Evolutionary conservation across 805 yeast genomes (phyloP).

Genomic region (Kazachstania kunashirensis): DNA sequence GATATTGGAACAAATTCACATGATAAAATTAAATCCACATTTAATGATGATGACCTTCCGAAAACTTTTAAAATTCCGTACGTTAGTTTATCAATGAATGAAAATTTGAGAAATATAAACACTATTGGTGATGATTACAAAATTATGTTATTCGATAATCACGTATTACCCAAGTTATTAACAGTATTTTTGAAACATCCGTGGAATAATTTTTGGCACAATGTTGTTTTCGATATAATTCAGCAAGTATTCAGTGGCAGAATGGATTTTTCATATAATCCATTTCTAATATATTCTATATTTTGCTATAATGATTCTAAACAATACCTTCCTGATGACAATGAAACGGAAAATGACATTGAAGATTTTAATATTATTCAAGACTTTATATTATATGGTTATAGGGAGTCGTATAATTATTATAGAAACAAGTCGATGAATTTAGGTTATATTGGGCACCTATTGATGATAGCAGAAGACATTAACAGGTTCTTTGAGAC

Average conservation of each 20-base stretch:
- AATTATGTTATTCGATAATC: constrained; percentile 67
- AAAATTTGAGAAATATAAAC: constrained; percentile 42
- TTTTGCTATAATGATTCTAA: constrained; percentile 18
- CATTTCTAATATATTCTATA: constrained; percentile 44
- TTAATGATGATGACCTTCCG: too few species aligned
- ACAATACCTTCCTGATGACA: constrained; percentile 10
- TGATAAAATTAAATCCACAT: too few species aligned
- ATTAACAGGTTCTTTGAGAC: constrained; percentile 70
- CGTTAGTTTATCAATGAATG: constrained; percentile 27
- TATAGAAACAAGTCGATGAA: constrained; percentile 54
- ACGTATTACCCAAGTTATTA: constrained; percentile 57
- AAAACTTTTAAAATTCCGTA: too few species aligned
- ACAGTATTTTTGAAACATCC: constrained; percentile 75
- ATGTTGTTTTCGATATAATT: constrained; percentile 91
- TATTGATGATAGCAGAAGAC: constrained; percentile 88
- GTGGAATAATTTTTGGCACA: constrained; percentile 96
- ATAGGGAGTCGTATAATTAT: constrained; percentile 46
- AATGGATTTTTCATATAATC: constrained; percentile 76
- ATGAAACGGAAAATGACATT: neutral
- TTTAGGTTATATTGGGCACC: constrained; percentile 95
- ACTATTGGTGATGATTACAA: constrained; percentile 85
- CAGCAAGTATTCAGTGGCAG: constrained; percentile 91
- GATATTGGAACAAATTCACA: too few species aligned
- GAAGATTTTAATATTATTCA: constrained; percentile 49
- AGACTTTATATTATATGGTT: constrained; percentile 52